A percentile compares a stretch with the other conserved stretches of the same genome.
Conservation (phyloP, 768 basidiomycete species). For the Mycena alexandri region DNA sequence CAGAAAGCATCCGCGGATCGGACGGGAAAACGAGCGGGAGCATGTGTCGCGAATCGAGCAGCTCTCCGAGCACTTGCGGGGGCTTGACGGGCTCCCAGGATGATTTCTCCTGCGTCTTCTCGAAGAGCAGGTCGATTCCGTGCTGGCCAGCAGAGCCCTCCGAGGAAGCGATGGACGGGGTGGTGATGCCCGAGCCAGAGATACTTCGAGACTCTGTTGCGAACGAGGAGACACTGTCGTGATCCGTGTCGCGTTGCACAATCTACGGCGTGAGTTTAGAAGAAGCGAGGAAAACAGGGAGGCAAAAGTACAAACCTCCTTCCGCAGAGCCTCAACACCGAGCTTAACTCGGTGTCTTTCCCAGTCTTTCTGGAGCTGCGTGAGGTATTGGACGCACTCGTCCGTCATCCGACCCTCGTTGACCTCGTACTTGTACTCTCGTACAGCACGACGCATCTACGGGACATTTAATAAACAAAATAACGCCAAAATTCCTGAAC, state of each 20-base stretch:
- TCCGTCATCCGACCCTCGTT: conserved; percentile 94
- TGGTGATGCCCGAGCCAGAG: conserved; percentile 37
- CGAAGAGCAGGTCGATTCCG: conserved; percentile 85
- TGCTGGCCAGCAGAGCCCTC: conserved; percentile 58
- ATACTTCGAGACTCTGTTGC: conserved; percentile 55
- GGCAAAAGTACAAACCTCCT: conserved; percentile 66
- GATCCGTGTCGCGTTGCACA: conserved; percentile 75
- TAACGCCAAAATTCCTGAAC: conserved; percentile 11
- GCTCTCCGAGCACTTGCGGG: conserved; percentile 88
- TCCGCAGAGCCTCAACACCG: conserved; percentile 86
- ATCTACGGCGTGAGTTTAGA: conserved; percentile 59
- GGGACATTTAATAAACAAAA: conserved; percentile 2
- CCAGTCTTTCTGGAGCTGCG: conserved; percentile 98
- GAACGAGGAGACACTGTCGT: conserved; percentile 67
- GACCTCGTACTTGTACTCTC: conserved; percentile 95
- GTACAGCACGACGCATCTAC: conserved; percentile 93
- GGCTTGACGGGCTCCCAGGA: conserved; percentile 84
- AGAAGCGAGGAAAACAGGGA: neutral
- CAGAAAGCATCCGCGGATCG: conserved; percentile 82
- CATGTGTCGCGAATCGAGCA: conserved; percentile 95
- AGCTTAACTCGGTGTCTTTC: conserved; percentile 90
- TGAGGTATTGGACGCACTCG: conserved; percentile 94
- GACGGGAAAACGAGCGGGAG: conserved; percentile 88
- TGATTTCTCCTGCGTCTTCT: conserved; percentile 71
- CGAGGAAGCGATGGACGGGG: conserved; percentile 53